Percentiles rank a stretch among this genome's conserved stretches.
phyloP scores from a whole-genome alignment of 2,329 filamentous ascomycete species.

The Colletotrichum trifolii region DNA sequence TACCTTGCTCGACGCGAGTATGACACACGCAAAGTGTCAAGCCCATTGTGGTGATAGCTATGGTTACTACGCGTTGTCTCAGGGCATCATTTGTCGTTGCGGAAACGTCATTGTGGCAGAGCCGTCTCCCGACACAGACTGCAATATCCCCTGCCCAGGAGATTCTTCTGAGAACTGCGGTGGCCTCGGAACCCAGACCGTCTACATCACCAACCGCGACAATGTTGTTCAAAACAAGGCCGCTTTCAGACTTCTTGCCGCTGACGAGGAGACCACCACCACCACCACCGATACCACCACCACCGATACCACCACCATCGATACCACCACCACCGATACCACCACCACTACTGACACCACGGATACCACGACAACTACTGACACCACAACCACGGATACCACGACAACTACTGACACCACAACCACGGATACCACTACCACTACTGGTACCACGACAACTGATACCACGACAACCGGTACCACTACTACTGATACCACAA shows the following conservation, averaged over 20 bases:
- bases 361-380: not conserved
- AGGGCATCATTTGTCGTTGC: not conserved
- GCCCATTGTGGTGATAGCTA: not conserved
- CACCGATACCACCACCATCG: no score
- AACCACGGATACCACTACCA: not conserved
- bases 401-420: not conserved
- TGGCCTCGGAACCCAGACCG: not conserved
- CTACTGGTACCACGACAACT: no score
- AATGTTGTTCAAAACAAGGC: not conserved
- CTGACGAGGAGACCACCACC: no score
- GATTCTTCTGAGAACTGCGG: not conserved
- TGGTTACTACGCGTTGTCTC: not conserved
- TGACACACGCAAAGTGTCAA: not conserved
- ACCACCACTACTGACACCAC: not conserved
- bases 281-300: no score
- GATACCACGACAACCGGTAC: no score
- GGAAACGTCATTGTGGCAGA: not conserved
- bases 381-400: not conserved
- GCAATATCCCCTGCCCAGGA: not conserved
- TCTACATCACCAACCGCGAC: not conserved
- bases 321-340: not conserved
- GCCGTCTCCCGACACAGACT: not conserved
- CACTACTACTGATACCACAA: not conserved
- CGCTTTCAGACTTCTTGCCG: no score
- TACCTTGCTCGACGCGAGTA: not conserved